Evolutionary conservation across 345 rosid genomes (phyloP), one percentile per base, ranked within the genome.

Genomic region (Diplotaxis tenuifolia): DNA sequence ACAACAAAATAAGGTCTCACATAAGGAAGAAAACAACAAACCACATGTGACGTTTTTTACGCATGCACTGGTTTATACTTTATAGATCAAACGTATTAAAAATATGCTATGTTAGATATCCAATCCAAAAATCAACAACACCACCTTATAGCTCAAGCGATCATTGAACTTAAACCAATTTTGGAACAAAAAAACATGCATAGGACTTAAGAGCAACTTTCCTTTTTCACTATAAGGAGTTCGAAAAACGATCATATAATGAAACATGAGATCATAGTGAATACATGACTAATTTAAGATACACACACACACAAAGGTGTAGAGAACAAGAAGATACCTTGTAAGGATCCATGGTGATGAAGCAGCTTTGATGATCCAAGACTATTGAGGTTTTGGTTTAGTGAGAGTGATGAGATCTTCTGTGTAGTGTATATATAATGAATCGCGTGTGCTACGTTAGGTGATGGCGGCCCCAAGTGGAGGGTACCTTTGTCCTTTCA

Each of bases 291-390:
- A 4, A 5, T 10, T 28, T 25, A 54, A 61, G 25, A 19, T 0
- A 49, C 20, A 28, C 9, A 58, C 29, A 9, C 4, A 14, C 22
- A n/a, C n/a, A 11, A 42, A 7, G 5, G 20, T 18, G 7, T 9
- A 74, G 34, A 47, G 36, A 22, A 52, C 5, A 50, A 3, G 52
- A 56, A 56, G 20, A 70, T 23, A 76, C 80, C 80, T 76, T 76
- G 67, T 76, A 76, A 65, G 80, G 80, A 76, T 76, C 80, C 80
- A 76, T 76, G 75, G 67, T 40, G 79, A 55, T 63, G 75, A 62
- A 22, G 45, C 70, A 32, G 53, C 59, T 38, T 15, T 14, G 32
- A 54, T 28, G 74, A 54, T 68, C 77, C 71, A 18, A 57, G 1
- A 7, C 31, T 2, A 36, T 14, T 49, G 31, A 22, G 62, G 61